Evolutionary conservation across 495 filamentous ascomycete genomes (phyloP).

Genomic region (Glutinoglossum americanum): DNA sequence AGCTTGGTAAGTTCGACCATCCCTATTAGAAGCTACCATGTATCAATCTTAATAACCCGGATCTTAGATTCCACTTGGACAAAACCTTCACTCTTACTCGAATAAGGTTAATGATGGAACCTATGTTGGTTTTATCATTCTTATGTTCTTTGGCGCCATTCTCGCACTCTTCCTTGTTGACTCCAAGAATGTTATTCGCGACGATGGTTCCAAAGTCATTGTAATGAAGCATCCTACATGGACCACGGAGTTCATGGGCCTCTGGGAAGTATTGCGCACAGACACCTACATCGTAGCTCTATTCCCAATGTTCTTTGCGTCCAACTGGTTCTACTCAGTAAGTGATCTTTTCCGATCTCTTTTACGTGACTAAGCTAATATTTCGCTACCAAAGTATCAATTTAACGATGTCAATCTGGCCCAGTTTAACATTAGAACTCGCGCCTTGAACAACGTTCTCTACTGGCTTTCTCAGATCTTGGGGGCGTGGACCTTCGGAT

Average conservation of each 20-base stretch:
- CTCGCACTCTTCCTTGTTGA: constrained; percentile 55
- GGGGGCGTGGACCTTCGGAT: constrained; percentile 59
- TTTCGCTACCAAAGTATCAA: constrained; percentile 19
- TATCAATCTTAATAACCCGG: constrained; percentile 7
- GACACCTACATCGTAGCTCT: constrained; percentile 65
- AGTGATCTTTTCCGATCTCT: not conserved
- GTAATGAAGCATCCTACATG: constrained; percentile 64
- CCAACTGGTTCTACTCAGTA: constrained; percentile 49
- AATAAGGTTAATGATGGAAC: constrained; percentile 58
- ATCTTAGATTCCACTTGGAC: not conserved
- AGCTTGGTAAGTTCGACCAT: constrained; percentile 13
- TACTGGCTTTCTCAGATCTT: constrained; percentile 84
- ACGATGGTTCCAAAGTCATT: constrained; percentile 65
- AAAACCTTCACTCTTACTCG: not conserved
- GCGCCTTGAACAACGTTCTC: constrained; percentile 47
- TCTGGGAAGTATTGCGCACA: constrained; percentile 47
- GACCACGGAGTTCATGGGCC: constrained; percentile 49
- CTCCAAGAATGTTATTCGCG: constrained; percentile 53
- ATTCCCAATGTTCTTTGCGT: constrained; percentile 73
- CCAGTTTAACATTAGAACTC: constrained; percentile 50
- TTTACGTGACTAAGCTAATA: constrained; percentile 47
- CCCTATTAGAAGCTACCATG: constrained; percentile 10
- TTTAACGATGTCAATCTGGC: constrained; percentile 38
- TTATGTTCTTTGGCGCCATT: constrained; percentile 56
- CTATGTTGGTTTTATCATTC: constrained; percentile 75